These are phyloP conservation scores for Tuber calosporum DNA, from an alignment of 495 filamentous ascomycete genomes.

Conservation along the genomic window DNA sequence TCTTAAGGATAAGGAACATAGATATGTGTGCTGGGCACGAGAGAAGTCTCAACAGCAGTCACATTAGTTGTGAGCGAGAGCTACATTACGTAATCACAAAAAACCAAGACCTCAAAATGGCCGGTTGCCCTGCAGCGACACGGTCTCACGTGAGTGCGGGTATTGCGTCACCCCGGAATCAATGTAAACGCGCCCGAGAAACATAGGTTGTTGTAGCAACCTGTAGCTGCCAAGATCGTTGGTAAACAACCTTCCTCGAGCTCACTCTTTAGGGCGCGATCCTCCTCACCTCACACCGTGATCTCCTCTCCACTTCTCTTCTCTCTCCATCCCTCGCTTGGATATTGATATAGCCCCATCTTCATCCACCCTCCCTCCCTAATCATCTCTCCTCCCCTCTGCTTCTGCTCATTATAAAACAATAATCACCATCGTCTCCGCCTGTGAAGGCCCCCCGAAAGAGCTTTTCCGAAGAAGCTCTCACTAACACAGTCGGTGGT, in stretches of 20 bases:
- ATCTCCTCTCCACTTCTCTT: constrained; percentile 23
- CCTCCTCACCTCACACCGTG: constrained; percentile 30
- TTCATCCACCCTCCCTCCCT: constrained; percentile 11
- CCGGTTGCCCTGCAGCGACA: constrained; percentile 28
- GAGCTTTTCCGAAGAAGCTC: constrained; percentile 14
- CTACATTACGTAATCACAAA: neutral
- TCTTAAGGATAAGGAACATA: constrained; percentile 18
- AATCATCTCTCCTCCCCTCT: constrained; percentile 3
- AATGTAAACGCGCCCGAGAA: neutral
- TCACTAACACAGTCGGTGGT: constrained; percentile 4
- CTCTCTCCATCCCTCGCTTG: constrained; percentile 32
- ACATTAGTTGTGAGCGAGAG: neutral
- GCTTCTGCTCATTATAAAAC: constrained; percentile 14
- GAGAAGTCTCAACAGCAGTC: neutral
- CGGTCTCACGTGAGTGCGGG: constrained; percentile 33
- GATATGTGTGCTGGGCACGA: constrained; percentile 16
- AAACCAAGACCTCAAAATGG: neutral
- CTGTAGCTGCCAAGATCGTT: constrained; percentile 17
- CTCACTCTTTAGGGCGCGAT: constrained; percentile 28
- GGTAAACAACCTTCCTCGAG: constrained; percentile 26
- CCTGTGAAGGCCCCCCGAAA: constrained; percentile 18
- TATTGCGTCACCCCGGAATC: constrained; percentile 10
- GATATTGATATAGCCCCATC: constrained; percentile 19
- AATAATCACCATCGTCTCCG: constrained; percentile 25
- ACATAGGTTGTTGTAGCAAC: constrained; percentile 34